These are phyloP conservation scores for Chrysanthemum makinoi DNA, from an alignment of 129 eudicot species.

Conservation along the genomic window DNA sequence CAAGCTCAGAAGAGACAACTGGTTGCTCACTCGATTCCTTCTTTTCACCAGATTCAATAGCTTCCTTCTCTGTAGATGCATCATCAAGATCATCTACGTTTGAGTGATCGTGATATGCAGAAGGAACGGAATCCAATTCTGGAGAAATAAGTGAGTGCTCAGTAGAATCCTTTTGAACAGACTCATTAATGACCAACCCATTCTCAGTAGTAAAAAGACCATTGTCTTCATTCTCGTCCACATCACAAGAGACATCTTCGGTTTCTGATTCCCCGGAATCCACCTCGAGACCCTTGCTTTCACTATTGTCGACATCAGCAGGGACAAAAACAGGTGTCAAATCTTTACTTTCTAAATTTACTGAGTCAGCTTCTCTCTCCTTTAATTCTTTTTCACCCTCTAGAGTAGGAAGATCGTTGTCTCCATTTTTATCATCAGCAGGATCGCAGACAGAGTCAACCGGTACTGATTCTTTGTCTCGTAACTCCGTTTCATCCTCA, in stretches of 20 bases:
- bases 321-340: background rate
- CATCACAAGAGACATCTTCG: conserved; percentile 5
- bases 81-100: conserved; percentile 12
- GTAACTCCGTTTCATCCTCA: conserved; percentile 24
- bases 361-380: conserved; percentile 14
- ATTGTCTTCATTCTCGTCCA: conserved; percentile 15
- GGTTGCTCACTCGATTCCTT: conserved; percentile 9
- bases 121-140: conserved; percentile 15
- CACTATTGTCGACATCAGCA: conserved; percentile 16
- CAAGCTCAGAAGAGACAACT: background rate
- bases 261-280: too few relatives aligned
- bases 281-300: conserved; percentile 4
- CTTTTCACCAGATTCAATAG: conserved; percentile 8
- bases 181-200: conserved; percentile 24
- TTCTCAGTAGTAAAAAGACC: conserved; percentile 13
- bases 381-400: conserved; percentile 19
- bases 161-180: conserved; percentile 3
- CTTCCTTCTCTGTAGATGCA: conserved; percentile 1
- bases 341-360: conserved; percentile 15
- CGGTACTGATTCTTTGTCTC: conserved; percentile 21
- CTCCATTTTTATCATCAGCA: conserved; percentile 13
- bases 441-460: conserved; percentile 23
- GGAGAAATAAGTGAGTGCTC: conserved; percentile 15
- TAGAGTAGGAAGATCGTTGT: conserved; percentile 4
- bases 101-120: conserved; percentile 6